These are phyloP conservation scores for Phytophthora fragariaefolia DNA, from an alignment of 352 stramenopile species.

Conservation along the genomic window DNA sequence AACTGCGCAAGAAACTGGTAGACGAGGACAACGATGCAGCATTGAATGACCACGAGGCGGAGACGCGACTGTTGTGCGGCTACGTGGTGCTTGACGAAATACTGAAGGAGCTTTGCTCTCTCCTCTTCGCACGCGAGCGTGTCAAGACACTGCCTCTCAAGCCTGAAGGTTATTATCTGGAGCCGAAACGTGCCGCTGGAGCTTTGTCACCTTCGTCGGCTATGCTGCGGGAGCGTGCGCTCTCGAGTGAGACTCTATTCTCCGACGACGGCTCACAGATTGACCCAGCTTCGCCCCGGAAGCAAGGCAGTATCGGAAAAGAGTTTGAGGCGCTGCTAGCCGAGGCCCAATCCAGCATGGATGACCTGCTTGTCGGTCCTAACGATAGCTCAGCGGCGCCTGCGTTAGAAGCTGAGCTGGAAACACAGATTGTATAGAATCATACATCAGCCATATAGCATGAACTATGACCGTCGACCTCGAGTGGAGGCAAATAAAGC, in stretches of 20 bases:
- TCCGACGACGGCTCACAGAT: conserved; percentile 52
- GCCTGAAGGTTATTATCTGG: conserved; percentile 85
- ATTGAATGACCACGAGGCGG: conserved; percentile 67
- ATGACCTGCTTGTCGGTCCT: conserved; percentile 47
- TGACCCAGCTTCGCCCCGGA: conserved; percentile 29
- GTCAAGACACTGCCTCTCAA: conserved; percentile 78
- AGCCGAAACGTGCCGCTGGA: conserved; percentile 55
- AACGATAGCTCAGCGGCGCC: conserved; percentile 5
- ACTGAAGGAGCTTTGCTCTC: conserved; percentile 84
- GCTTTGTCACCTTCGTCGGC: conserved; percentile 34
- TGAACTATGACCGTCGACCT: conserved; percentile 29
- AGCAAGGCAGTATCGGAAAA: conserved; percentile 56
- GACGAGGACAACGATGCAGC: conserved; percentile 70
- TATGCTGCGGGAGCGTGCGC: conserved; percentile 31
- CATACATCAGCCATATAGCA: conserved; percentile 18
- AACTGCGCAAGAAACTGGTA: conserved; percentile 70
- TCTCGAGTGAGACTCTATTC: conserved; percentile 51
- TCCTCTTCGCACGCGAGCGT: conserved; percentile 79
- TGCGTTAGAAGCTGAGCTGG: conserved; percentile 34
- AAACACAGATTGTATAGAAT: conserved; percentile 45
- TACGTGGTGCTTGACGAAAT: conserved; percentile 89
- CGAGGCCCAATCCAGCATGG: conserved; percentile 79
- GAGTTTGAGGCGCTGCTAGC: conserved; percentile 76
- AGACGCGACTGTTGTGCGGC: conserved; percentile 69
- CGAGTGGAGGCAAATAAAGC: conserved; percentile 36